Percentiles rank a stretch among this genome's conserved stretches.
These are phyloP conservation scores for Pachyrhizus erosus DNA, from an alignment of 306 rosid species.

Conservation along the genomic window DNA sequence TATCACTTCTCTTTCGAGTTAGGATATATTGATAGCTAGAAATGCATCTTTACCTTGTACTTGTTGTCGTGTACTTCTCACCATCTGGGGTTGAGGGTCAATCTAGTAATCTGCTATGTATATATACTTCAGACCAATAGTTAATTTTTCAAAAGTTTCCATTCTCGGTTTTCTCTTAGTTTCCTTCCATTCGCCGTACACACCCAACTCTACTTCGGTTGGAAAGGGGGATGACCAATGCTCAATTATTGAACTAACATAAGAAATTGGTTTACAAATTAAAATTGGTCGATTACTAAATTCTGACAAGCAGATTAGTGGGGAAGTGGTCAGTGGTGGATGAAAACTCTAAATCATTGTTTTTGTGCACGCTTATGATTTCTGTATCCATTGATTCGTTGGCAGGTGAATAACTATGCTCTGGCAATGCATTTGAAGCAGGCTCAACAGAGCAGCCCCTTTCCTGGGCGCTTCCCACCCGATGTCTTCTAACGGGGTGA, in stretches of 20 bases:
- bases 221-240: neutral
- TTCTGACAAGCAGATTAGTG: neutral
- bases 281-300: conserved; percentile 20
- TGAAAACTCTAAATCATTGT: neutral
- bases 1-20: no score
- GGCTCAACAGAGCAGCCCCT: conserved; percentile 79
- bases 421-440: conserved; percentile 94
- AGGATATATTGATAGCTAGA: conserved; percentile 19
- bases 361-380: conserved; percentile 19
- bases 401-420: conserved; percentile 85
- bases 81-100: conserved; percentile 22
- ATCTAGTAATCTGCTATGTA: no score
- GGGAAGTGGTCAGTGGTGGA: conserved; percentile 2
- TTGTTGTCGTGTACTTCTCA: neutral
- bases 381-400: conserved; percentile 25
- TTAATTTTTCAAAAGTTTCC: conserved; percentile 24
- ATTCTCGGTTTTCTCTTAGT: neutral
- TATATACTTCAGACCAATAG: no score
- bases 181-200: neutral
- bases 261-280: neutral
- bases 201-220: neutral
- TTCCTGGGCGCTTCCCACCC: conserved; percentile 82
- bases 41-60: neutral
- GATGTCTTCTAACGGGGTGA: conserved; percentile 69
- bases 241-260: neutral